Conservation (phyloP, 371 early-diverging fungal species). For the Lichtheimia ornata region DNA sequence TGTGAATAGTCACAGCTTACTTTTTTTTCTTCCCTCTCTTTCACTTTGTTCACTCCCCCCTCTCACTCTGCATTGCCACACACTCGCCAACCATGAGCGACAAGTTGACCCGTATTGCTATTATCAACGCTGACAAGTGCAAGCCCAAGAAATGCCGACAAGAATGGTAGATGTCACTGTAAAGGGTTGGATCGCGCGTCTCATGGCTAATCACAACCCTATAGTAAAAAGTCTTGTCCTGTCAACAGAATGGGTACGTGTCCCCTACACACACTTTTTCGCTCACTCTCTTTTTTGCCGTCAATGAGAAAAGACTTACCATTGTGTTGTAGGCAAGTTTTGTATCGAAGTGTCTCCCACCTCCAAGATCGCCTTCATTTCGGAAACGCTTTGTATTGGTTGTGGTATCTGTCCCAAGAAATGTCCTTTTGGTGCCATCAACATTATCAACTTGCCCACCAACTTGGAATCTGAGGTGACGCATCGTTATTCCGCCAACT, state of each 20-base stretch:
- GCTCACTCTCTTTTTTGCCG: not conserved
- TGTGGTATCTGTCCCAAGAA: conserved; percentile 99
- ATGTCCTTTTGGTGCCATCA: conserved; percentile 99
- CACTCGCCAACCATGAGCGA: conserved; percentile 57
- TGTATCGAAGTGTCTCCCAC: conserved; percentile 91
- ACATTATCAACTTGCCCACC: conserved; percentile 98
- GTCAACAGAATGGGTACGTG: conserved; percentile 79
- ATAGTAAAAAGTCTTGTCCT: conserved; percentile 85
- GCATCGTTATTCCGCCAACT: conserved; percentile 98
- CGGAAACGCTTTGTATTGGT: conserved; percentile 99
- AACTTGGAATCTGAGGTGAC: conserved; percentile 96
- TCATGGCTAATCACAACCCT: not conserved
- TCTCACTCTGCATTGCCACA: not conserved
- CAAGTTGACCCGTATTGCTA: conserved; percentile 92
- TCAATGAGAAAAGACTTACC: conserved; percentile 18
- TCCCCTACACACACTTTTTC: not conserved
- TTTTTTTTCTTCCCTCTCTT: conserved; percentile 4
- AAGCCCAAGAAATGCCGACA: conserved; percentile 99
- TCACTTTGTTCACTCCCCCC: not conserved
- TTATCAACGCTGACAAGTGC: conserved; percentile 97
- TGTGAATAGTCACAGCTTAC: not conserved
- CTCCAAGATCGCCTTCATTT: conserved; percentile 91
- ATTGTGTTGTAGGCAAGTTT: conserved; percentile 77
- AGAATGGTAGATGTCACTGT: conserved; percentile 84
- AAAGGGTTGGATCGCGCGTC: not conserved